Evolutionary conservation across 306 rosid genomes (phyloP), one percentile per base, ranked within the genome.

Genomic region (Alnus glutinosa): DNA sequence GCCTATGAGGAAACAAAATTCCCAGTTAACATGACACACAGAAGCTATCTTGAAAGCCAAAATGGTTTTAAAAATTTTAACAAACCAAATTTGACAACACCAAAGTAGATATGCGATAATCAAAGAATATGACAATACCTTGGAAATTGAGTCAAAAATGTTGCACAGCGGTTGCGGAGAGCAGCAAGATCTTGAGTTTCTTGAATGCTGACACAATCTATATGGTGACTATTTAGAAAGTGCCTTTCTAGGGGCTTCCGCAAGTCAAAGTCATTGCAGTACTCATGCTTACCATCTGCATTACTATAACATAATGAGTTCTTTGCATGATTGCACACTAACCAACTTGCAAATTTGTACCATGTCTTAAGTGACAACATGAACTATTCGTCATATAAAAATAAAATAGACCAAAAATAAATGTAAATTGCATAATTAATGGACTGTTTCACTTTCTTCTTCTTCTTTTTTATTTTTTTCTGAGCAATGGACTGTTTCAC

Each of bases 221-320:
- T 87, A 73, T 63, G 80, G 76, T 39, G 79, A 76, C 93, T 89
- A 14, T 78, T 84, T 16, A 86, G 80, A 87, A 82, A 91, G 9
- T 91, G 95, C 72, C 95, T 87, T 59, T 89, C 97, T 77, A 92
- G 76, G 48, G 97, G 97, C 83, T 89, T 92, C 68, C 91, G 83
- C 87, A 94, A 85, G 82, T 94, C 97, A 85, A 92, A 92, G 66
- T 92, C 93, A 76, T 86, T 87, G 88, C 98, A 88, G 67, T 87
- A 92, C 74, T 91, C 92, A 11, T 74, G 86, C 79, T 86, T 89
- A 44, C 78, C 80, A 79, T 87, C 96, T 94, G 86, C 70, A 66
- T 58, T 83, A 44, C 28, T 44, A 59, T 44, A 74, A 66, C 19
- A 81, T 48, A 70, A 71, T 48, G 14, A 62, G 66, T 46, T 67